These are phyloP conservation scores for Pythium graminicola DNA, from an alignment of 352 stramenopile species.

Conservation along the genomic window DNA sequence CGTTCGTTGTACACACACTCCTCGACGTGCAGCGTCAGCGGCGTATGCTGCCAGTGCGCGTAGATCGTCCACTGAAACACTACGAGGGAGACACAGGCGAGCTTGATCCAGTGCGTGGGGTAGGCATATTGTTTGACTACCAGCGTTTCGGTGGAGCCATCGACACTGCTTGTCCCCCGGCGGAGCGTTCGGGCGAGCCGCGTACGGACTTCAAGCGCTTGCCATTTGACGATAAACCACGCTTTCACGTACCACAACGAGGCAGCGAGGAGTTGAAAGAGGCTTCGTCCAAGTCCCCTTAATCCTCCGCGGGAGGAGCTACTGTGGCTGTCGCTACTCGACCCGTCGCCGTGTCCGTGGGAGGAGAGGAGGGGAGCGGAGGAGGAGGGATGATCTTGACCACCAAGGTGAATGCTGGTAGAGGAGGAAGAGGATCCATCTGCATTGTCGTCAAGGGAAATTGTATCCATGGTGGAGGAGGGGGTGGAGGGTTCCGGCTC, in stretches of 20 bases:
- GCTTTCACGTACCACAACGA: slow-evolving; percentile 18
- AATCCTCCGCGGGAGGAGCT: neutral
- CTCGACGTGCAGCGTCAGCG: slow-evolving; percentile 47
- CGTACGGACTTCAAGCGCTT: slow-evolving; percentile 9
- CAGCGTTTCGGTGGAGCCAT: slow-evolving; percentile 17
- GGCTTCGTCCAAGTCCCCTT: neutral
- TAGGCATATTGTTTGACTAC: slow-evolving; percentile 60
- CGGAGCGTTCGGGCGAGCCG: slow-evolving; percentile 24
- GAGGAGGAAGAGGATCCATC: slow-evolving; percentile 3
- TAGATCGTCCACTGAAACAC: slow-evolving; percentile 40
- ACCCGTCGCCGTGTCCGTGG: neutral
- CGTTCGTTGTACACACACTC: slow-evolving; percentile 61
- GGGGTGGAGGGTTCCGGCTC: slow-evolving; percentile 30
- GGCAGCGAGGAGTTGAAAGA: slow-evolving; percentile 8
- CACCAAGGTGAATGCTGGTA: neutral
- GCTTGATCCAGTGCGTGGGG: slow-evolving; percentile 56
- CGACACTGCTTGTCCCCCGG: slow-evolving; percentile 8
- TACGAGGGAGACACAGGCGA: slow-evolving; percentile 45
- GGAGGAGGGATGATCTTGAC: slow-evolving; percentile 1
- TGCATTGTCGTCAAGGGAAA: slow-evolving; percentile 9
- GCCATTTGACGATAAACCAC: slow-evolving; percentile 21
- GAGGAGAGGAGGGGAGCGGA: slow-evolving; percentile 12
- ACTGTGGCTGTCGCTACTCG: too few relatives aligned
- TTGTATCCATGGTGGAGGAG: slow-evolving; percentile 15
- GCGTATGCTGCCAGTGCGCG: slow-evolving; percentile 41